Conservation (phyloP, 2,329 filamentous ascomycete species). For the Colletotrichum brevisporum region DNA sequence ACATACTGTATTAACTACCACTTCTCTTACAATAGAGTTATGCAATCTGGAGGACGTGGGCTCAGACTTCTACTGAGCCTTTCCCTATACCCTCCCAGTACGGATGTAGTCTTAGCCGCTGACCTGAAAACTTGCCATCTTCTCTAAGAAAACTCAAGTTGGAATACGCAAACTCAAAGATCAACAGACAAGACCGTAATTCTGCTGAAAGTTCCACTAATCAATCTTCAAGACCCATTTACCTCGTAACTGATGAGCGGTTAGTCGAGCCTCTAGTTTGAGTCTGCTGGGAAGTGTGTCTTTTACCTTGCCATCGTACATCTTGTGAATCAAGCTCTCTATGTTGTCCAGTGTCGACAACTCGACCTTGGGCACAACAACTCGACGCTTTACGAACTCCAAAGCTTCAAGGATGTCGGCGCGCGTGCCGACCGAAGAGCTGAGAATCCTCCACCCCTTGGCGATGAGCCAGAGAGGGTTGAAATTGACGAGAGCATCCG, state of each 20-base stretch:
- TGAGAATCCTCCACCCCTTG: constrained; percentile 51
- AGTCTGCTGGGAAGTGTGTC: not conserved
- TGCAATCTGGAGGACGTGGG: no score
- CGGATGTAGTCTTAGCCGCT: no score
- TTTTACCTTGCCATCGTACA: constrained; percentile 24
- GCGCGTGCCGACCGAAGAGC: constrained; percentile 53
- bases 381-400: constrained; percentile 52
- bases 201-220: not conserved
- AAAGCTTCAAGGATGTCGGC: constrained; percentile 57
- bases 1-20: no score
- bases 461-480: constrained; percentile 54
- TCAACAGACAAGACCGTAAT: not conserved
- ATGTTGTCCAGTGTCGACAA: constrained; percentile 45
- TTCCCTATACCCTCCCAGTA: no score
- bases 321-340: constrained; percentile 24
- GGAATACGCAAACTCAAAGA: no score
- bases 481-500: constrained; percentile 42
- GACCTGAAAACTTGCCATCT: no score
- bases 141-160: no score
- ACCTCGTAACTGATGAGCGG: constrained; percentile 1
- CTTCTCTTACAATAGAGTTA: no score
- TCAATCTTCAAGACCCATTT: constrained; percentile 35
- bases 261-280: not conserved
- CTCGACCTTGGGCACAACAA: constrained; percentile 43
- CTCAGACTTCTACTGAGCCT: no score